A percentile compares a stretch with the other conserved stretches of the same genome.
Evolutionary conservation across 1,139 yeast species (phyloP).

Genomic region (Debaryomyces nepalensis): DNA sequence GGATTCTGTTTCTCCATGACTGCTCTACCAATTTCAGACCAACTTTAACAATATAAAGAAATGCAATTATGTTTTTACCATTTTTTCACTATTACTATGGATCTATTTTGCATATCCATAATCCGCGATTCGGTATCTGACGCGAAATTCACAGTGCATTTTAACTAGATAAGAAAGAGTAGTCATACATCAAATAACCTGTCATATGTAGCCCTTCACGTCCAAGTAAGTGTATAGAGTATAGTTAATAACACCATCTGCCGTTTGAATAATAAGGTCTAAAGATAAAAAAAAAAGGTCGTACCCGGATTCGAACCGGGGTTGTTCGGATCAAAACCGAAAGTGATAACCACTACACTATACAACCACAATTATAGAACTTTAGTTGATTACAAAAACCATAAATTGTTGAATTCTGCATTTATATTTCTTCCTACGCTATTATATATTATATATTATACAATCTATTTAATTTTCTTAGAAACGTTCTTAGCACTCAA

Average conservation of each 20-base stretch:
- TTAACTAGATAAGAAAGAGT: not conserved
- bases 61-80: not conserved
- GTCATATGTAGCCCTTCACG: too few relatives aligned
- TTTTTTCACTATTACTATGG: not conserved
- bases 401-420: too few relatives aligned
- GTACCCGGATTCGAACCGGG: conserved; percentile 96
- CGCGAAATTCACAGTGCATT: conserved; percentile 3
- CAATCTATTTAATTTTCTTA: conserved; percentile 3
- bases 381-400: too few relatives aligned
- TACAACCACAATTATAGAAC: too few relatives aligned
- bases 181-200: not conserved
- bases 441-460: not conserved
- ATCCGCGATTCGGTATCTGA: conserved; percentile 2
- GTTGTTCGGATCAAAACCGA: conserved; percentile 73
- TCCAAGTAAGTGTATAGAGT: too few relatives aligned
- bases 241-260: too few relatives aligned
- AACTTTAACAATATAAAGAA: not conserved
- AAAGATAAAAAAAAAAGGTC: conserved; percentile 68
- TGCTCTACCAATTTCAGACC: not conserved
- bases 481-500: conserved; percentile 8
- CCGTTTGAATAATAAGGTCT: too few relatives aligned
- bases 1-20: conserved; percentile 45
- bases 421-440: too few relatives aligned
- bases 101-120: conserved; percentile 1
- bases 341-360: conserved; percentile 58